A percentile compares a stretch with the other conserved stretches of the same genome.
These are phyloP conservation scores for Tuber melanosporum DNA, from an alignment of 495 filamentous ascomycete species.

Conservation along the genomic window DNA sequence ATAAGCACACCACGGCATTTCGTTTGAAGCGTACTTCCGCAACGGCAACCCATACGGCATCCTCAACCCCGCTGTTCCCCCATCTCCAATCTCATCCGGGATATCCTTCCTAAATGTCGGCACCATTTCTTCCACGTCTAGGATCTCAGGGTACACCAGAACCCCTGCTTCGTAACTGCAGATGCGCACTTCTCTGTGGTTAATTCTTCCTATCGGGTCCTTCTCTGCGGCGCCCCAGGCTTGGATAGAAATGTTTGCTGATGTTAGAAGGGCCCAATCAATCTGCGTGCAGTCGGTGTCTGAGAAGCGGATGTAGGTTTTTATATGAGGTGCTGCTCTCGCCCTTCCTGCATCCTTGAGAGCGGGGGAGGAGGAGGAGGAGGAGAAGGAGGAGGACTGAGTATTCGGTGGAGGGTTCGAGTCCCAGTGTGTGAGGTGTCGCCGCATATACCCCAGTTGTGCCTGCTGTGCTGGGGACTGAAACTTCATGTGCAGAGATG, in stretches of 20 bases:
- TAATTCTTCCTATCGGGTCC: constrained; percentile 46
- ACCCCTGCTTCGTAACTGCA: constrained; percentile 84
- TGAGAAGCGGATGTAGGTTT: constrained; percentile 75
- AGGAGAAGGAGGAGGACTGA: constrained; percentile 10
- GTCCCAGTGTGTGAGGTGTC: constrained; percentile 50
- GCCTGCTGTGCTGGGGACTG: constrained; percentile 61
- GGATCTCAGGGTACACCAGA: constrained; percentile 72
- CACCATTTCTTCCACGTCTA: constrained; percentile 56
- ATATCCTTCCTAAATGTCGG: constrained; percentile 60
- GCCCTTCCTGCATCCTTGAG: constrained; percentile 51
- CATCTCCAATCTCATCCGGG: constrained; percentile 39
- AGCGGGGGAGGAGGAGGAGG: constrained; percentile 4
- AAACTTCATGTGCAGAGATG: constrained; percentile 75
- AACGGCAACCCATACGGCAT: constrained; percentile 82
- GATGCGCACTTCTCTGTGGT: constrained; percentile 53
- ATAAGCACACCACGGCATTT: constrained; percentile 77
- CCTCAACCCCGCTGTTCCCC: constrained; percentile 55
- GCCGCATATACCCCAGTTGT: constrained; percentile 67
- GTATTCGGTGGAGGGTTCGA: neutral
- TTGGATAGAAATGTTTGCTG: constrained; percentile 81
- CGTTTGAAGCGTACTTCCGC: constrained; percentile 54
- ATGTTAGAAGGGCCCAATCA: constrained; percentile 81
- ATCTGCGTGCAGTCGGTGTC: constrained; percentile 50
- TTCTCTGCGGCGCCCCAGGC: constrained; percentile 72
- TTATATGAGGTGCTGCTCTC: constrained; percentile 86